These are phyloP conservation scores for Phanerochaete carnosa DNA, from an alignment of 768 basidiomycete species.

Conservation along the genomic window DNA sequence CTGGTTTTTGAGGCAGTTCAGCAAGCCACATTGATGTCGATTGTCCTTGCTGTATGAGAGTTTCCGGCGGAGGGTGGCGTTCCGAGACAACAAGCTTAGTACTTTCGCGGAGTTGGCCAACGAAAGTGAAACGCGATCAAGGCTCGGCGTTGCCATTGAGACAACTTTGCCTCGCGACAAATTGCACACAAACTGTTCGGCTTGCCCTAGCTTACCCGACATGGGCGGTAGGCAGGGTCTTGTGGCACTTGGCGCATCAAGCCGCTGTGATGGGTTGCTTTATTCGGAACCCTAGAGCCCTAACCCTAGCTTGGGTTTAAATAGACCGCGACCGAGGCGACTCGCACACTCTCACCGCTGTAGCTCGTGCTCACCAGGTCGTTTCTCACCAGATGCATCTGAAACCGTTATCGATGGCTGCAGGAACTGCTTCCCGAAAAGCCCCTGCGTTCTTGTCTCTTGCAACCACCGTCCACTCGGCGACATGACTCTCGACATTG, in stretches of 20 bases:
- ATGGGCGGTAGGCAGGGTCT: neutral
- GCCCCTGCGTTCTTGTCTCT: neutral
- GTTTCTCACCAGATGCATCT: neutral
- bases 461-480: neutral
- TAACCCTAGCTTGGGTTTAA: neutral
- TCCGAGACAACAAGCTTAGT: neutral
- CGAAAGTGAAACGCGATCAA: neutral
- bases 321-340: too few relatives aligned
- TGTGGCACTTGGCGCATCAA: neutral
- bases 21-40: too few relatives aligned
- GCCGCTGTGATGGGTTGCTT: neutral
- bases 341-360: neutral
- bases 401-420: conserved; percentile 2
- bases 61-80: too few relatives aligned
- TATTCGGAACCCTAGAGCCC: neutral
- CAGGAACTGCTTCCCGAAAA: neutral
- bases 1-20: too few relatives aligned
- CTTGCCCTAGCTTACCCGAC: too few relatives aligned
- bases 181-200: too few relatives aligned
- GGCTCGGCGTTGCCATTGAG: neutral
- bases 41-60: too few relatives aligned
- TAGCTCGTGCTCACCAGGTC: neutral
- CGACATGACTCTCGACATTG: conserved; percentile 28
- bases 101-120: neutral
- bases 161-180: neutral